These are phyloP conservation scores for Grosmannia huntii DNA, from an alignment of 2,329 filamentous ascomycete genomes.

Conservation along the genomic window DNA sequence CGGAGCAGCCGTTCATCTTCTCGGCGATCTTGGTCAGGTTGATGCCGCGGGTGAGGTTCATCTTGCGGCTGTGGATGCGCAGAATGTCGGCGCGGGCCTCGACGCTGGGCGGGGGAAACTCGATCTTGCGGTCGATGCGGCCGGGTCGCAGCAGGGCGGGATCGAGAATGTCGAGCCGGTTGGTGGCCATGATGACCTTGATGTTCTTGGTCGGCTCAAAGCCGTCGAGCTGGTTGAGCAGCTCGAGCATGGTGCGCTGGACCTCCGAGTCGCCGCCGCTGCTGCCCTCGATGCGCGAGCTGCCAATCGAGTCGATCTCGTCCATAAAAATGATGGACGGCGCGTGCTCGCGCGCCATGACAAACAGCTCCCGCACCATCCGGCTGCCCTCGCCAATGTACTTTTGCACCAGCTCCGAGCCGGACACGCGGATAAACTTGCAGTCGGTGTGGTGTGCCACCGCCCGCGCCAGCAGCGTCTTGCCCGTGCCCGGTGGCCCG, in stretches of 20 bases:
- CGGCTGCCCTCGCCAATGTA: constrained; percentile 97
- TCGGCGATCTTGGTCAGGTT: constrained; percentile 97
- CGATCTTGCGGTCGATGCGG: constrained; percentile 96
- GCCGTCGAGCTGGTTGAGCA: constrained; percentile 95
- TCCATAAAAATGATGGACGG: constrained; percentile 99
- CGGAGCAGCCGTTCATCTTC: constrained; percentile 99
- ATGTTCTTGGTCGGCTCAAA: constrained; percentile 99
- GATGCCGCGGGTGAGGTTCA: constrained; percentile 96
- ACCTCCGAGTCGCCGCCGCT: constrained; percentile 95
- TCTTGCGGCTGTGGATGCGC: constrained; percentile 92
- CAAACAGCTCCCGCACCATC: constrained; percentile 97
- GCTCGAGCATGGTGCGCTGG: constrained; percentile 94
- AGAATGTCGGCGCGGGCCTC: constrained; percentile 96
- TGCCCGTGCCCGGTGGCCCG: constrained; percentile 91
- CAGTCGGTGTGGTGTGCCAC: constrained; percentile 98
- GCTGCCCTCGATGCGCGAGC: constrained; percentile 88
- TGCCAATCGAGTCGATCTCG: constrained; percentile 98
- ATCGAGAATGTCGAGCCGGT: constrained; percentile 93
- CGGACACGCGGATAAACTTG: constrained; percentile 96
- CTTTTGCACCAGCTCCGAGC: constrained; percentile 94
- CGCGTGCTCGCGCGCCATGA: constrained; percentile 97
- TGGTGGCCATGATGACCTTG: constrained; percentile 99
- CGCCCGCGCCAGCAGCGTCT: constrained; percentile 87
- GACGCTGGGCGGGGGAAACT: constrained; percentile 93
- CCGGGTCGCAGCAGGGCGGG: constrained; percentile 90